These are phyloP conservation scores for Ceratonia siliqua DNA, from an alignment of 306 rosid species.

Conservation along the genomic window DNA sequence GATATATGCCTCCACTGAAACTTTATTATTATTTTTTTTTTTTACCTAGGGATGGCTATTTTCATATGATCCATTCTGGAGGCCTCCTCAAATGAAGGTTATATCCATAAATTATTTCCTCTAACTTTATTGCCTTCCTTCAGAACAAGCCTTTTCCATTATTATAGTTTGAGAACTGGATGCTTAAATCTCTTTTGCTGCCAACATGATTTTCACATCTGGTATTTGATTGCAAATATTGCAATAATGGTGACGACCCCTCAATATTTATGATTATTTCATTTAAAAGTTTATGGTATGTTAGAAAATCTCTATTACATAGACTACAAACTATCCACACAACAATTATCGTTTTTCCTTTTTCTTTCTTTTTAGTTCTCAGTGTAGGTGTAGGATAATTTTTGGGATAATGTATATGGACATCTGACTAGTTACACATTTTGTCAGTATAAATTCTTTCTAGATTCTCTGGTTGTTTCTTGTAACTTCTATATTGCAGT, in stretches of 20 bases:
- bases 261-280: constrained; percentile 11
- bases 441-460: constrained; percentile 26
- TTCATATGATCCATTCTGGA: constrained; percentile 92
- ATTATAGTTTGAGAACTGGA: constrained; percentile 17
- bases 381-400: constrained; percentile 16
- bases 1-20: constrained; percentile 20
- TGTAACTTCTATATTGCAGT: not conserved
- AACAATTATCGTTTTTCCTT: not conserved
- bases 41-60: constrained; percentile 79
- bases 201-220: not conserved
- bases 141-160: not conserved
- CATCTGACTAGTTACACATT: not conserved
- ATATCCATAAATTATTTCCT: not conserved
- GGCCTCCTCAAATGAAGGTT: constrained; percentile 97
- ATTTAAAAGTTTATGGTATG: constrained; percentile 14
- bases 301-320: constrained; percentile 3
- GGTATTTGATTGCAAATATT: constrained; percentile 1
- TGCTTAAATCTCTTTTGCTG: constrained; percentile 4
- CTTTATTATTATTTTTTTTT: constrained; percentile 8
- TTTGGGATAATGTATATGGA: constrained; percentile 6
- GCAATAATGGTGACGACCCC: not conserved
- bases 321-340: constrained; percentile 6
- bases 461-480: constrained; percentile 24
- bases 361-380: constrained; percentile 1
- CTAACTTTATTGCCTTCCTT: constrained; percentile 14